Base-by-base conservation (phyloP, 345 rosid genomes). In the Acer saccharum region DNA sequence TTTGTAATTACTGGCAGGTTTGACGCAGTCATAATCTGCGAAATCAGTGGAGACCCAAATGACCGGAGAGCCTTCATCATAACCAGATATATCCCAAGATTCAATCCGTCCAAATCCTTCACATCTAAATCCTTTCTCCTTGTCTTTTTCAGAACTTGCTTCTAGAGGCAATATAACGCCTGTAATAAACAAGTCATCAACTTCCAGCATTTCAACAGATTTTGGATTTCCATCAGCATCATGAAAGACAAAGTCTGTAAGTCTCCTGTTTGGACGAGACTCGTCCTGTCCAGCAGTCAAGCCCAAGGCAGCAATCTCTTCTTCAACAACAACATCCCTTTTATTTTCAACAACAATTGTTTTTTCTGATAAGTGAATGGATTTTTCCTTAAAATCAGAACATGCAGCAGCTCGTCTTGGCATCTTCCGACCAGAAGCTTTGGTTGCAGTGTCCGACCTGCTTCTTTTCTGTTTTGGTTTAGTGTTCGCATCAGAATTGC, bases 361-460 rank as follows among this genome's bases (percentile, higher is more conserved):
- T 62, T 87, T 82, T 50, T 83, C 83, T 6, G 86, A 76, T 29
- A 89, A 41, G 5, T 78, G 77, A 7, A 85, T 32, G 4, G 90
- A 74, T 75, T 85, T 92, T 46, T 93, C 91, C 85, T 85, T 93
- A 70, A 91, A 89, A 81, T 86, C 66, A 5, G 84, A 71, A 72
- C 93, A 86, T 3, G 97, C 97, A 2, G 97, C 98, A 68, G 94
- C 93, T 35, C 98, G 81, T 90, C 21, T 91, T 0, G 95, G 97
- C 79, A 89, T 86, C 84, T 82, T 89, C 32, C 58, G 65, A 16
- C 86, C 39, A 23, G 69, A 69, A 12, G 76, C 71, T 8, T 75
- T 54, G 35, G 35, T 32, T 17, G 80, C 84, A 10, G 16, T 77
- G 68, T 81, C 84, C 3, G 80, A 57, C 27, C 80, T 69, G 39